A percentile compares a stretch with the other conserved stretches of the same genome.
These are phyloP conservation scores for Aquilaria malaccensis DNA, from an alignment of 345 rosid genomes.

Conservation along the genomic window DNA sequence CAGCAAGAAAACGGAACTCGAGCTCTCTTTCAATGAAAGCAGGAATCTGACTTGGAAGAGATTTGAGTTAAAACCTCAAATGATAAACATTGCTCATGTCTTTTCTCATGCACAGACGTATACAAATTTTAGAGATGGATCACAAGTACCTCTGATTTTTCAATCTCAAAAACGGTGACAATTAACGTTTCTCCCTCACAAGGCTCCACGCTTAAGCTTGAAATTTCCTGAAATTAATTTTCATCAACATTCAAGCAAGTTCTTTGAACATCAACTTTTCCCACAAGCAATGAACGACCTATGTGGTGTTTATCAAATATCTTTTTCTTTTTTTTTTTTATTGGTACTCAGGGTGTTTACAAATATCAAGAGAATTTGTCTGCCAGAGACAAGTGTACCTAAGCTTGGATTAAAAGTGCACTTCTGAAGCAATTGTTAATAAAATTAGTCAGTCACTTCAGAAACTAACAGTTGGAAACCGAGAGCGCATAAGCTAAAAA, in stretches of 20 bases:
- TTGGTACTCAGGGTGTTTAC: too few relatives aligned
- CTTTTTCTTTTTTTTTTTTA: background rate
- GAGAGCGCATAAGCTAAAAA: too few relatives aligned
- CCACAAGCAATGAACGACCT: too few relatives aligned
- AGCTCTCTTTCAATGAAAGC: conserved; percentile 79
- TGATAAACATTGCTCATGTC: background rate
- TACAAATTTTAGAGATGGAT: background rate
- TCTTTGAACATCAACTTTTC: background rate
- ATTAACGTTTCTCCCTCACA: conserved; percentile 65
- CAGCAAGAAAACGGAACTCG: conserved; percentile 82
- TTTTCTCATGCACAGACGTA: background rate
- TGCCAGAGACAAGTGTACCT: too few relatives aligned
- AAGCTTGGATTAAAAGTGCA: too few relatives aligned
- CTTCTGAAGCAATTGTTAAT: too few relatives aligned
- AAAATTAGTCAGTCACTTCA: too few relatives aligned
- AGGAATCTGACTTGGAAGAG: conserved; percentile 51
- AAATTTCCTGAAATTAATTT: conserved; percentile 55
- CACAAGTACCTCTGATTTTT: conserved; percentile 52
- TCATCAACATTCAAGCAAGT: background rate
- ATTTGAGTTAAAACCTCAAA: background rate
- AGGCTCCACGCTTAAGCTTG: conserved; percentile 84
- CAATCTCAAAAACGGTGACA: conserved; percentile 79
- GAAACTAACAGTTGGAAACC: too few relatives aligned
- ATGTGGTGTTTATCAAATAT: too few relatives aligned
- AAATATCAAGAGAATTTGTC: background rate